phyloP scores from a whole-genome alignment of 495 filamentous ascomycete genomes.

The Penicillium daleae region DNA sequence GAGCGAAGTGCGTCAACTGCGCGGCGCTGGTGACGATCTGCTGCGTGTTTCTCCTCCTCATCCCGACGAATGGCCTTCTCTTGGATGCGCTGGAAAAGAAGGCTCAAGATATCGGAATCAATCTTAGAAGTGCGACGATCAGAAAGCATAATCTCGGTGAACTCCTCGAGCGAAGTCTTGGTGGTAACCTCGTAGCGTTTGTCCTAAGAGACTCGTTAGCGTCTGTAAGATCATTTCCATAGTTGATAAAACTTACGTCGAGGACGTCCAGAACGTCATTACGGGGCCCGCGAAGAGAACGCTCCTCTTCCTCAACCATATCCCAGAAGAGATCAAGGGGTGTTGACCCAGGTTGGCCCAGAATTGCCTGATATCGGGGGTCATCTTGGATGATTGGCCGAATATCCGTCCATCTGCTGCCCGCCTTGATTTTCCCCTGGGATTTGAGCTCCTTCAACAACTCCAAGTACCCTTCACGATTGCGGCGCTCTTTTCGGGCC shows the following conservation, averaged over 20 bases:
- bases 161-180: conserved; percentile 87
- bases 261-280: conserved; percentile 90
- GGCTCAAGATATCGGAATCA: conserved; percentile 69
- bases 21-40: conserved; percentile 83
- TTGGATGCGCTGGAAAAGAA: conserved; percentile 86
- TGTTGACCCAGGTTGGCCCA: conserved; percentile 84
- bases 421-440: conserved; percentile 85
- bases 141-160: conserved; percentile 71
- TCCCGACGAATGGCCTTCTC: conserved; percentile 74
- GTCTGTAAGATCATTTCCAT: neutral
- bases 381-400: conserved; percentile 79
- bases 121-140: conserved; percentile 86
- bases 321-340: conserved; percentile 98
- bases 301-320: conserved; percentile 90
- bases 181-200: conserved; percentile 86
- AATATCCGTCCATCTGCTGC: conserved; percentile 86
- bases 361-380: conserved; percentile 79
- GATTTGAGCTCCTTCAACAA: conserved; percentile 74
- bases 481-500: conserved; percentile 79
- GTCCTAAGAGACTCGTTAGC: conserved; percentile 59
- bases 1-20: conserved; percentile 84
- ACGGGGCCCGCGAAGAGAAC: conserved; percentile 74
- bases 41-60: conserved; percentile 83
- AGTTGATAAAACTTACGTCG: conserved; percentile 64
- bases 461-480: conserved; percentile 76